A percentile compares a stretch with the other conserved stretches of the same genome.
These are phyloP conservation scores for Lasiosphaeria hispida DNA, from an alignment of 495 filamentous ascomycete genomes.

Conservation along the genomic window DNA sequence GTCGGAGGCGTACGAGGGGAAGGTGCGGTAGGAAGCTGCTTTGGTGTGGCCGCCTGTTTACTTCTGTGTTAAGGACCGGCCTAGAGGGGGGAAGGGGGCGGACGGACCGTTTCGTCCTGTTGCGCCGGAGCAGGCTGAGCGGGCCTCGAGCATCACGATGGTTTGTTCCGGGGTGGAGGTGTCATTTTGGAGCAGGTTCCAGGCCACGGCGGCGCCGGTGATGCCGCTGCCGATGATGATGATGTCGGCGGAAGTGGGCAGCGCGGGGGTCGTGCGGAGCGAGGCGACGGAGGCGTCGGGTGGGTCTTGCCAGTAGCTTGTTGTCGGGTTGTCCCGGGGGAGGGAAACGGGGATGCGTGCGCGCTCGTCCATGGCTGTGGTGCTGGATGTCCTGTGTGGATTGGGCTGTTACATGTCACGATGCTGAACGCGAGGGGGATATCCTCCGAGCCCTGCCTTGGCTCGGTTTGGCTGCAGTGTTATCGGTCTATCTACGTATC, in stretches of 20 bases:
- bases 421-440: too few relatives aligned
- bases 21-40: conserved; percentile 57
- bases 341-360: conserved; percentile 47
- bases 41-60: conserved; percentile 61
- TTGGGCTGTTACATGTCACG: too few relatives aligned
- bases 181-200: conserved; percentile 47
- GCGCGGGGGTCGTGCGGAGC: conserved; percentile 43
- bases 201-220: conserved; percentile 60
- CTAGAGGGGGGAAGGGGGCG: neutral
- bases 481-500: too few relatives aligned
- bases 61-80: neutral
- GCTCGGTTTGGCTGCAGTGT: too few relatives aligned
- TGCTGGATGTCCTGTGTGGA: neutral
- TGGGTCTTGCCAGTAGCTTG: conserved; percentile 70
- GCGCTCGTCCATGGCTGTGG: conserved; percentile 42
- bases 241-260: conserved; percentile 51
- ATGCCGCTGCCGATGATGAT: conserved; percentile 72
- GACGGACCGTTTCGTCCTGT: conserved; percentile 58
- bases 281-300: conserved; percentile 54
- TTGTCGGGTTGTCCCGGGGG: conserved; percentile 57
- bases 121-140: conserved; percentile 55
- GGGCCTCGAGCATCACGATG: conserved; percentile 60
- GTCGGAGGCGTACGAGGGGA: conserved; percentile 40
- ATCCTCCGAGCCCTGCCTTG: too few relatives aligned
- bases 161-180: neutral